Evolutionary conservation across 345 rosid species (phyloP), one percentile per base, ranked within the genome.

Genomic region (Aquilaria sinensis): DNA sequence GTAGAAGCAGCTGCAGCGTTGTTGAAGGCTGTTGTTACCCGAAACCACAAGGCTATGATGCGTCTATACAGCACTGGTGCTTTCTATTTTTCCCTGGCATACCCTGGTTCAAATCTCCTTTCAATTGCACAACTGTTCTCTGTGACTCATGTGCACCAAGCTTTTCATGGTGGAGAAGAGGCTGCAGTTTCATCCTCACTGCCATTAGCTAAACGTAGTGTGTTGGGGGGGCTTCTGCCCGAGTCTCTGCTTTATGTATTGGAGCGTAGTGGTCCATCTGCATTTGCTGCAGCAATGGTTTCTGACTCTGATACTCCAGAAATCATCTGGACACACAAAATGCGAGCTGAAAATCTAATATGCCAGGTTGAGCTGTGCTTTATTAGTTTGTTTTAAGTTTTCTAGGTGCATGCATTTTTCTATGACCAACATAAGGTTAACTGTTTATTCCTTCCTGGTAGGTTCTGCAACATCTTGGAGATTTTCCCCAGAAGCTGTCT

Each of bases 401-500:
- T 37, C 64, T 57, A 51, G 13, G 52, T 41, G 43, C 16, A 37
- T 37, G 8, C 43, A 23, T 23, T 37, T 37, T 37, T 37, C 8
- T 56, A 43, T 66, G 51, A 65, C 61, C 62, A 64, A 58, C 34
- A 31, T 57, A 9, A 57, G 7, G 59, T 62, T 62, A 58, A 69
- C 52, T 30, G 51, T 66, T 55, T 67, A 9, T 59, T 64, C 51
- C 45, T 57, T 62, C 52, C 49, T 65, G 70, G 68, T 78, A 94
- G 99, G 99, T 94, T 75, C 80, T 94, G 88, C 97, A 94, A 81
- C 99, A 94, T 84, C 95, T 94, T 70, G 97, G 99, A 66, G 99
- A 94, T 78, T 94, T 85, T 63, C 96, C 97, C 63, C 97, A 90
- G 79, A 94, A 94, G 72, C 70, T 94, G 75, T 83, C 99, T 46